These are phyloP conservation scores for Epichloe sibirici DNA, from an alignment of 2,329 filamentous ascomycete species.

Conservation along the genomic window DNA sequence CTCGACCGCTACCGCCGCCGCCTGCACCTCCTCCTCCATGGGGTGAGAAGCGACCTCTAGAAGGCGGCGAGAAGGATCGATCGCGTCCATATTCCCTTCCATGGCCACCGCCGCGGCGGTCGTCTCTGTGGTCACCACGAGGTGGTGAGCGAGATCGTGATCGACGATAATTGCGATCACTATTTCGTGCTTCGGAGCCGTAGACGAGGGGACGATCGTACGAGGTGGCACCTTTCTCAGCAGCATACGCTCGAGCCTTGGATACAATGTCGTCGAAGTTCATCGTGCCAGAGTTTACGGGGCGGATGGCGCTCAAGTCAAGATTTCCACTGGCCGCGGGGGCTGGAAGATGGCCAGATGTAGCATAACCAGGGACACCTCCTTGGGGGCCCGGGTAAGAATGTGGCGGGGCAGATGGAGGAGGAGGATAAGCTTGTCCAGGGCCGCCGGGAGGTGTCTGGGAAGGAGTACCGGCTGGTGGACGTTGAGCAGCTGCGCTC, in stretches of 20 bases:
- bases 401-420: constrained; percentile 22
- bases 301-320: constrained; percentile 69
- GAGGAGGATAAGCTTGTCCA: constrained; percentile 27
- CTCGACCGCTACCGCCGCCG: constrained; percentile 36
- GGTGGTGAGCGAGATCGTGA: constrained; percentile 65
- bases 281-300: constrained; percentile 67
- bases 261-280: constrained; percentile 77
- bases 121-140: constrained; percentile 65
- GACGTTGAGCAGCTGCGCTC: constrained; percentile 30
- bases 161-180: constrained; percentile 43
- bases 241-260: constrained; percentile 70
- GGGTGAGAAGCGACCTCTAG: constrained; percentile 50
- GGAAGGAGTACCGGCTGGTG: constrained; percentile 27
- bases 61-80: constrained; percentile 58
- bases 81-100: constrained; percentile 41
- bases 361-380: constrained; percentile 24
- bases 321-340: constrained; percentile 64
- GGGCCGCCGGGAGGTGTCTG: constrained; percentile 28
- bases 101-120: constrained; percentile 56
- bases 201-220: constrained; percentile 46
- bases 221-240: constrained; percentile 59
- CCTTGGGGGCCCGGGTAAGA: constrained; percentile 26
- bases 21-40: constrained; percentile 27
- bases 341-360: constrained; percentile 43
- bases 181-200: constrained; percentile 21